Evolutionary conservation across 768 basidiomycete genomes (phyloP), one percentile per base, ranked within the genome.

Genomic region (Cystofilobasidium macerans): DNA sequence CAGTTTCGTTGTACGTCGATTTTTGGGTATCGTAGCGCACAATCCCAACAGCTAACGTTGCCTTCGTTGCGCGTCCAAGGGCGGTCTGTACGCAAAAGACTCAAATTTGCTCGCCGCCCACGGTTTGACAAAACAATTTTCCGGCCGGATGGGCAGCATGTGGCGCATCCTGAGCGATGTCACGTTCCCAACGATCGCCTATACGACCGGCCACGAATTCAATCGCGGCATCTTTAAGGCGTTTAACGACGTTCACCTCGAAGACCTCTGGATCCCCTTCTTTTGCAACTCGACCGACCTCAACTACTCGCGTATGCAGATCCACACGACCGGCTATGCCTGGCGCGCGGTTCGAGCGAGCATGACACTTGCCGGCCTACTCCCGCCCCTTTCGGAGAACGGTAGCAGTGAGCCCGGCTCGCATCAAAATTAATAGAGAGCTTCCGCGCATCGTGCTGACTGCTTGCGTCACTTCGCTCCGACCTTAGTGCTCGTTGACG

Each of bases 231-330:
- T 98, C 65, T 98, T 91, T 79, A 93, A 94, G 82, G 88, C 84
- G 5, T 94, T 95, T 75, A 94, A 91, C 71, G 90, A 89, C 75
- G 83, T 92, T 47, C 92, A 97, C 40, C 77, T 79, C 56, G 79
- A 79, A 76, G 93, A 95, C 77, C 94, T 95, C 88, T 98, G 94
- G 95, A 80, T 99, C 8, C 95, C 94, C 5, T 97, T 84, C 78
- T 98, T 94, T 77, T 95, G 92, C 77, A 98, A 98, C 72, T 89
- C 94, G 2, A 94, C 95, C 24, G 97, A 97, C 72, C 95, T 99
- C 75, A 91, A 86, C 61, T 89, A 88, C 53, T 95, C 91, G 12
- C 82, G 85, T 12, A 98, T 98, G 91, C 92, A 98, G 73, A 86
- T 98, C 48, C 95, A 99, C 72, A 88, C 93, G 71, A 89, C 89